A percentile compares a stretch with the other conserved stretches of the same genome.
phyloP scores from a whole-genome alignment of 1,284 basidiomycete genomes.

The Salmacisia buchloeana region DNA sequence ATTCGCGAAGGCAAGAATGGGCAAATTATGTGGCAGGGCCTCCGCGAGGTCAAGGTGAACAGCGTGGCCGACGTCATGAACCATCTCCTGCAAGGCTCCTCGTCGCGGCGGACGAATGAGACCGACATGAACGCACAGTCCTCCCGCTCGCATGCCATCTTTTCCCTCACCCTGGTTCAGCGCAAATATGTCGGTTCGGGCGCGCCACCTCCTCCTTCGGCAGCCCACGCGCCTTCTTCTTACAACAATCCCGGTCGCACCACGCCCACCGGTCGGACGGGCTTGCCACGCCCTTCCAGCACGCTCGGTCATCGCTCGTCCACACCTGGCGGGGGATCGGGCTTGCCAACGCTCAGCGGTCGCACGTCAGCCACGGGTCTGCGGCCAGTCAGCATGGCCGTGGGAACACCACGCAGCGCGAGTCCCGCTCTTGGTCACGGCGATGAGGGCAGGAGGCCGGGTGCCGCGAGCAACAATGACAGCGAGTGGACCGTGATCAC shows the following conservation, averaged over 20 bases:
- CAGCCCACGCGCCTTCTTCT: not conserved
- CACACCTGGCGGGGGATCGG: not conserved
- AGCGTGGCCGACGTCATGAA: slow-evolving; percentile 83
- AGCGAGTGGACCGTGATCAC: slow-evolving; percentile 61
- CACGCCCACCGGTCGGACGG: slow-evolving; percentile 14
- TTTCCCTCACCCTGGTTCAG: slow-evolving; percentile 82
- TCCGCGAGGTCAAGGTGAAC: slow-evolving; percentile 81
- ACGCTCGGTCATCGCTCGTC: not conserved
- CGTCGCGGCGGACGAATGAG: slow-evolving; percentile 86
- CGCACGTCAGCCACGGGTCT: slow-evolving; percentile 15
- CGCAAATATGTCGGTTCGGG: slow-evolving; percentile 34
- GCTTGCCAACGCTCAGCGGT: slow-evolving; percentile 14
- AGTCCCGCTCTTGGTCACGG: not conserved
- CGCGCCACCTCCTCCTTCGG: slow-evolving; percentile 22
- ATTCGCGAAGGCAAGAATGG: slow-evolving; percentile 96
- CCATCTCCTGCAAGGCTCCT: slow-evolving; percentile 72
- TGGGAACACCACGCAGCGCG: not conserved
- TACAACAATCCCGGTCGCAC: slow-evolving; percentile 10
- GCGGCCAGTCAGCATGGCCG: not conserved
- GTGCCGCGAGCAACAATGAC: slow-evolving; percentile 11
- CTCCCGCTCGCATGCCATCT: slow-evolving; percentile 96
- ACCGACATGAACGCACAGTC: slow-evolving; percentile 99
- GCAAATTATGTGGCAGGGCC: slow-evolving; percentile 91
- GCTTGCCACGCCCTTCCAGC: slow-evolving; percentile 7
- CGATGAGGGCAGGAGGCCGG: not conserved